These are phyloP conservation scores for Amanita exitialis DNA, from an alignment of 768 basidiomycete species.

Conservation along the genomic window DNA sequence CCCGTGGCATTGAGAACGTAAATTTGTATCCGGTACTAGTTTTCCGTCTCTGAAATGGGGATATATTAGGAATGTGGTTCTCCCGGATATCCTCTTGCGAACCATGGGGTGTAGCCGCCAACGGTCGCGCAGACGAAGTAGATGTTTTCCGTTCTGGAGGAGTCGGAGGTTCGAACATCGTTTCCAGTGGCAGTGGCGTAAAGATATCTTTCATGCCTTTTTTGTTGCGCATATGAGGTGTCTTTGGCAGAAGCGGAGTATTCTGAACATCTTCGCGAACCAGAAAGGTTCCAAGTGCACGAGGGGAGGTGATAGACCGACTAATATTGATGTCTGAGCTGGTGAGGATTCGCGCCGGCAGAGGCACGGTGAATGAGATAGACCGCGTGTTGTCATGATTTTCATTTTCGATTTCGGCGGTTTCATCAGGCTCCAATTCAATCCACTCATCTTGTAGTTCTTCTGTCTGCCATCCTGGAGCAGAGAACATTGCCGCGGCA, in stretches of 20 bases:
- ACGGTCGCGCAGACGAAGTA: slow-evolving; percentile 3
- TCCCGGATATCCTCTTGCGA: slow-evolving; percentile 35
- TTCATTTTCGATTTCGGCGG: slow-evolving; percentile 26
- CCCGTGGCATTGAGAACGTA: slow-evolving; percentile 60
- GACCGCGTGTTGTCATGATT: slow-evolving; percentile 41
- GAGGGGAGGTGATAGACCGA: slow-evolving; percentile 16
- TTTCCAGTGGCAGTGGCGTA: slow-evolving; percentile 77
- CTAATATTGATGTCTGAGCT: slow-evolving; percentile 25
- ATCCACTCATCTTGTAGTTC: slow-evolving; percentile 92
- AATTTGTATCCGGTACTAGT: slow-evolving; percentile 51
- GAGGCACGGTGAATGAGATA: slow-evolving; percentile 49
- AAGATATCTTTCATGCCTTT: slow-evolving; percentile 75
- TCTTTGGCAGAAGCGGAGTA: slow-evolving; percentile 50
- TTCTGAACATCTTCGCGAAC: slow-evolving; percentile 58
- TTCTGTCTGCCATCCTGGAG: slow-evolving; percentile 79
- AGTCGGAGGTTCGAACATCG: slow-evolving; percentile 91
- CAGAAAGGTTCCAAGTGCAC: slow-evolving; percentile 59
- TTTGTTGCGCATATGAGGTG: slow-evolving; percentile 45
- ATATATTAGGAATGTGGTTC: slow-evolving; percentile 40
- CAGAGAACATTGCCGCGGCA: slow-evolving; percentile 20
- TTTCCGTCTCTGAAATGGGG: slow-evolving; percentile 34
- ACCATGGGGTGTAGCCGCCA: slow-evolving; percentile 7
- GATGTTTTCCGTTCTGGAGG: slow-evolving; percentile 38
- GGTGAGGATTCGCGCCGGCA: slow-evolving; percentile 43
- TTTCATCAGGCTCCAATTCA: slow-evolving; percentile 41